Base-by-base conservation (phyloP, 208 protist species). In the Trypanosoma theileri region DNA sequence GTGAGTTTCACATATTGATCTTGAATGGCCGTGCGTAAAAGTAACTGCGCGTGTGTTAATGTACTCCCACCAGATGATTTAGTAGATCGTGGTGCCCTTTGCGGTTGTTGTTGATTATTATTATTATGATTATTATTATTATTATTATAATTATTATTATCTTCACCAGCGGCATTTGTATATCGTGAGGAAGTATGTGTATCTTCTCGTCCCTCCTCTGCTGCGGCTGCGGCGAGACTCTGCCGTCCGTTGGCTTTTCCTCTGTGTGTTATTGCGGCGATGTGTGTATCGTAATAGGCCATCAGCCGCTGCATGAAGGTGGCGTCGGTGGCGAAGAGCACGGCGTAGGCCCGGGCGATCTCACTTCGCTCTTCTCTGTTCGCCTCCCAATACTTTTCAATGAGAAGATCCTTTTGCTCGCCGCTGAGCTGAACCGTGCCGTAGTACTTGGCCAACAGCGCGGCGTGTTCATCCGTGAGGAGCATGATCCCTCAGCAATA, bases 11-110 rank as follows among this genome's bases (percentile, higher is more conserved):
- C 76, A 24, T 89, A 93, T 54, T 91, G 84, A 48, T 95, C 89
- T 60, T 91, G 78, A 65, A 95, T 92, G 1, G 84, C 79, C 1
- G 86, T 88, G 57, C 86, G 86, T n/a, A 92, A 77, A 14, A 95
- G 69, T 22, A 85, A 68, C 81, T 95, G 84, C 11, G 86, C 67
- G 66, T 92, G 84, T n/a, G 80, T 78, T 28, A 85, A 26, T 12
- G 22, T n/a, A 13, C 10, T 17, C 1, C 55, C 55, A 59, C 62
- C 41, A 14, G 44, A 7, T 4, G 40, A 16, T 28, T 66, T 73
- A 4, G 21, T 22, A 4, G 53, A 41, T 44, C 66, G 65, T n/a
- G 12, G 16, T 24, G 40, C 4, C 22, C 57, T 41, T 13, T 41
- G 22, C 19, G 28, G 62, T 22, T 53, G 51, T 7, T 53, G 59